Evolutionary conservation across 2,329 filamentous ascomycete species (phyloP).

Genomic region (Scolecobasidium constrictum): DNA sequence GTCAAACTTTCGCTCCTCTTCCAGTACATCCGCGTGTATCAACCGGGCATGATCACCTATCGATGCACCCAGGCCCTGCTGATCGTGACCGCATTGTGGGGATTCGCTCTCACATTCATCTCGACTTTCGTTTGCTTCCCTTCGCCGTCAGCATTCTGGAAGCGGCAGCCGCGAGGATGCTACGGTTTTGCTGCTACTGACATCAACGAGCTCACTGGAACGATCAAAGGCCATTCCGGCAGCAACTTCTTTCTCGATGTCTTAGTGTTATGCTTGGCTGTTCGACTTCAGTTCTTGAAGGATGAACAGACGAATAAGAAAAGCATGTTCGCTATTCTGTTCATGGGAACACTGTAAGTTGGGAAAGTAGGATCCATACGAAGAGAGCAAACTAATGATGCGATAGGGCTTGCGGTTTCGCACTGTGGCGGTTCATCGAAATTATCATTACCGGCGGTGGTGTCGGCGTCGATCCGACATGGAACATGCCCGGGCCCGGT

Average conservation of each 20-base stretch:
- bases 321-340: background rate
- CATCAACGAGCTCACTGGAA: background rate
- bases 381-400: no score
- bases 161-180: background rate
- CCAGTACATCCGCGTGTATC: conserved; percentile 1
- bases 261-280: background rate
- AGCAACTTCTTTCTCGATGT: background rate
- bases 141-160: background rate
- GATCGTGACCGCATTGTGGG: background rate
- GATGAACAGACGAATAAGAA: background rate
- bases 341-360: background rate
- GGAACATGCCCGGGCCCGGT: background rate
- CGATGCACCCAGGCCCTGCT: background rate
- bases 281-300: background rate
- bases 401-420: background rate
- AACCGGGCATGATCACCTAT: background rate
- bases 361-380: no score
- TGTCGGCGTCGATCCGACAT: background rate
- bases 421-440: background rate
- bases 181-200: background rate
- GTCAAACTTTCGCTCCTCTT: background rate
- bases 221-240: background rate
- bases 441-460: background rate
- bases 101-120: background rate
- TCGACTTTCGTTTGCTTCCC: background rate